Percentiles rank a stretch among this genome's conserved stretches.
These are phyloP conservation scores for Heteromeles arbutifolia DNA, from an alignment of 306 rosid genomes.

Conservation along the genomic window DNA sequence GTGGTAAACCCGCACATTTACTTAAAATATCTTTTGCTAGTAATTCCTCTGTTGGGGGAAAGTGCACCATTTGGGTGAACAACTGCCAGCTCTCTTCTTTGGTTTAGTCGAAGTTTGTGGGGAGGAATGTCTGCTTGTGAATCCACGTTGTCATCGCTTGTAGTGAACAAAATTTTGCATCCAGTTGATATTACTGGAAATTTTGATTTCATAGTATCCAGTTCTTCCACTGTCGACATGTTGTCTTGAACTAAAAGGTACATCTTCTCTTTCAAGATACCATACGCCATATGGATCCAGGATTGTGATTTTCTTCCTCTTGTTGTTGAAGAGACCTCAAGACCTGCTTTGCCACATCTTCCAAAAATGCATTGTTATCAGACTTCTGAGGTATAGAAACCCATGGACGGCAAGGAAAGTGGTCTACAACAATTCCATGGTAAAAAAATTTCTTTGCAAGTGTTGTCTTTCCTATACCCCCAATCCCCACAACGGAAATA, in stretches of 20 bases:
- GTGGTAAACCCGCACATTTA: constrained; percentile 23
- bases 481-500: constrained; percentile 32
- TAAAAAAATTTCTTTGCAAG: constrained; percentile 27
- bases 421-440: background rate
- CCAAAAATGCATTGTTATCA: background rate
- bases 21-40: constrained; percentile 15
- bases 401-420: constrained; percentile 25
- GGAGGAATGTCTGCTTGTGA: background rate
- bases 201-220: background rate
- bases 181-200: background rate
- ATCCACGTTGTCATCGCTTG: constrained; percentile 12
- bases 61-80: constrained; percentile 18
- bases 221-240: background rate
- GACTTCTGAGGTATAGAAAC: background rate
- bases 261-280: background rate
- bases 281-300: background rate
- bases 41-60: constrained; percentile 4
- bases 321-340: constrained; percentile 2
- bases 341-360: background rate
- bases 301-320: background rate
- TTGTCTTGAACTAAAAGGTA: constrained; percentile 27
- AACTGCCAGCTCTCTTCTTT: constrained; percentile 28
- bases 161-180: constrained; percentile 25
- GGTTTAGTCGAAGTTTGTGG: constrained; percentile 17
- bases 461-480: constrained; percentile 40